A percentile compares a stretch with the other conserved stretches of the same genome.
Evolutionary conservation across 2,329 filamentous ascomycete species (phyloP).

Genomic region (Ceratocystis destructans): DNA sequence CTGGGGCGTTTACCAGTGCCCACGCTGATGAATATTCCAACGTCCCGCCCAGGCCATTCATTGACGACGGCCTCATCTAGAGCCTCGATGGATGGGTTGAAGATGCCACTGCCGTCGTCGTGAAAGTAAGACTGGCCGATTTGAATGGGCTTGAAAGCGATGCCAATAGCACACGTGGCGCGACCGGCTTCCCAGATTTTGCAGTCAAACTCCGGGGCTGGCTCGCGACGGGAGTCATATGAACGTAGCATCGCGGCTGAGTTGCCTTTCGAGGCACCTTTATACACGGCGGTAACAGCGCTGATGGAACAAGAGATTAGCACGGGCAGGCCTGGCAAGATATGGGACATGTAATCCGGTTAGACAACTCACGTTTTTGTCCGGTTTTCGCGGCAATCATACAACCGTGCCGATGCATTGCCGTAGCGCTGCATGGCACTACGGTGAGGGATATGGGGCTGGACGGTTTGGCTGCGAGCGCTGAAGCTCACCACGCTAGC

Average conservation of each 20-base stretch:
- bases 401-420: conserved; percentile 74
- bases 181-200: conserved; percentile 95
- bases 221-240: conserved; percentile 88
- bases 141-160: conserved; percentile 91
- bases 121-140: conserved; percentile 90
- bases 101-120: conserved; percentile 81
- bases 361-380: conserved; percentile 65
- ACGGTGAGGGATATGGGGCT: conserved; percentile 43
- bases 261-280: conserved; percentile 57
- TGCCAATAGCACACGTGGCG: conserved; percentile 78
- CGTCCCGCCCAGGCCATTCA: conserved; percentile 86
- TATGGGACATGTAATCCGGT: conserved; percentile 18
- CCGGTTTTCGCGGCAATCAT: conserved; percentile 71
- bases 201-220: conserved; percentile 80
- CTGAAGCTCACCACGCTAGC: conserved; percentile 75
- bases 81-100: conserved; percentile 74
- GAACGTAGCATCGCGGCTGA: conserved; percentile 68
- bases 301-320: conserved; percentile 34
- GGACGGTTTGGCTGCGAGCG: conserved; percentile 45
- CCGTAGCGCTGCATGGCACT: conserved; percentile 49
- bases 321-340: neutral
- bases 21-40: conserved; percentile 83
- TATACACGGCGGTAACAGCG: conserved; percentile 80
- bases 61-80: conserved; percentile 85
- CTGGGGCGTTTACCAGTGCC: conserved; percentile 77